Base-by-base conservation (phyloP, 257 asterid species). In the Lavandula angustifolia region DNA sequence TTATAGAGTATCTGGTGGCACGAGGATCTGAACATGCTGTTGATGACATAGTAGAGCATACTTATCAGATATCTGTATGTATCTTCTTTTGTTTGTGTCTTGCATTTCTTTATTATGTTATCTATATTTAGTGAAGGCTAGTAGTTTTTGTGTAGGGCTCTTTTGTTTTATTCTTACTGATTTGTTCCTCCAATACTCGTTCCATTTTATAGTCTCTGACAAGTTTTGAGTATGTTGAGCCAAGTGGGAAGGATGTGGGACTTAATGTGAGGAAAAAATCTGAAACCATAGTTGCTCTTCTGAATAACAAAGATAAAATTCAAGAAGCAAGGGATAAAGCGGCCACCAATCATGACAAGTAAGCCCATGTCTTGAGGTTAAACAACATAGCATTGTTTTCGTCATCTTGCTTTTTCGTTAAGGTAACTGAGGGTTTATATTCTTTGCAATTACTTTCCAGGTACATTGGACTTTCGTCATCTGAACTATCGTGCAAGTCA, bases 11-110 rank as follows among this genome's bases (percentile, higher is more conserved):
- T 79, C 81, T 94, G 92, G 95, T 90, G 80, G 87, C 91, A 34
- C 87, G 91, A 64, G 99, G 99, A 78, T 87, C 99, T 43, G 99
- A 88, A 54, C 96, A 91, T 64, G 86, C 89, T 62, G 91, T 92
- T 71, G 96, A 89, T 80, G 96, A 92, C 66, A 87, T 92, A 60
- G 60, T 92, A 66, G 96, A 89, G 61, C 97, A 92, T 72, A 84
- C 96, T 14, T 92, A 73, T 75, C 91, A 92, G 81, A 92, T 92
- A 76, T 83, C 95, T 56, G 98, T 89, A 84, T 17, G 89, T 65
- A 59, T 76, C 41, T 70, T 73, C 72, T 18, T 49, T 65, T 65
- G 37, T 67, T 46, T 52, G 60, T 49, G 17, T 59, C 16, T 42
- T 34, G 3, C 54, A 10, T 53, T 14, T 4, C 18, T 35, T 60